Percentiles rank a stretch among this genome's conserved stretches.
These are phyloP conservation scores for Fusarium palustre DNA, from an alignment of 2,329 filamentous ascomycete genomes.

Conservation along the genomic window DNA sequence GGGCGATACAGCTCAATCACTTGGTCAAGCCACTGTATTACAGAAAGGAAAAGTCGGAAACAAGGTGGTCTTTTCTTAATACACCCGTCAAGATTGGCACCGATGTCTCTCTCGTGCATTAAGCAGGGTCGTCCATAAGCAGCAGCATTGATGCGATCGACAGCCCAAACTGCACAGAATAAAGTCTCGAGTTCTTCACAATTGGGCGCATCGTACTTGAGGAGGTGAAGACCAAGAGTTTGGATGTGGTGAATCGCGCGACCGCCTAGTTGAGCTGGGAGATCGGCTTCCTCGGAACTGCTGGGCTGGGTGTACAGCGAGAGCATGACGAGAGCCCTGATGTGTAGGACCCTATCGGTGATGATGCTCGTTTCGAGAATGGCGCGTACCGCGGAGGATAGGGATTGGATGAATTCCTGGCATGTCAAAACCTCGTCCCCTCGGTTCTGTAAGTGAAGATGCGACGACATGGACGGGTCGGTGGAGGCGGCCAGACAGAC, in stretches of 20 bases:
- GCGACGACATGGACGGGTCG: conserved; percentile 58
- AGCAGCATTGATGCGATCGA: conserved; percentile 70
- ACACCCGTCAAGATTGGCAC: conserved; percentile 63
- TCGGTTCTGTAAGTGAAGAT: conserved; percentile 59
- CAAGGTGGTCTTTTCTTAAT: conserved; percentile 63
- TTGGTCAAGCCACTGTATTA: conserved; percentile 67
- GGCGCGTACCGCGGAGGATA: conserved; percentile 62
- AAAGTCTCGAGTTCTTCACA: conserved; percentile 60
- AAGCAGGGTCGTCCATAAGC: conserved; percentile 70
- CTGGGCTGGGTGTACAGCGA: conserved; percentile 70
- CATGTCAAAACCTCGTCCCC: conserved; percentile 56
- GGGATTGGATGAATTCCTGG: conserved; percentile 60
- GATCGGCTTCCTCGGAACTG: conserved; percentile 64
- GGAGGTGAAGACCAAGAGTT: conserved; percentile 66
- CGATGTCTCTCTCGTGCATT: conserved; percentile 71
- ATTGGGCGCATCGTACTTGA: conserved; percentile 55
- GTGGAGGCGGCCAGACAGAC: conserved; percentile 67
- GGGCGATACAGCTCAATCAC: conserved; percentile 72
- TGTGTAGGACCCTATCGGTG: conserved; percentile 65
- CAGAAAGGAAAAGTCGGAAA: conserved; percentile 68
- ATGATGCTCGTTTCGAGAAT: conserved; percentile 67
- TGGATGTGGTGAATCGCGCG: conserved; percentile 69
- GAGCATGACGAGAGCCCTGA: conserved; percentile 65
- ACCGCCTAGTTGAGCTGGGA: conserved; percentile 64
- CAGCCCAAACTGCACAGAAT: conserved; percentile 70